Percentiles rank a stretch among this genome's conserved stretches.
Evolutionary conservation across 768 basidiomycete species (phyloP).

Genomic region (Boletus sp.): DNA sequence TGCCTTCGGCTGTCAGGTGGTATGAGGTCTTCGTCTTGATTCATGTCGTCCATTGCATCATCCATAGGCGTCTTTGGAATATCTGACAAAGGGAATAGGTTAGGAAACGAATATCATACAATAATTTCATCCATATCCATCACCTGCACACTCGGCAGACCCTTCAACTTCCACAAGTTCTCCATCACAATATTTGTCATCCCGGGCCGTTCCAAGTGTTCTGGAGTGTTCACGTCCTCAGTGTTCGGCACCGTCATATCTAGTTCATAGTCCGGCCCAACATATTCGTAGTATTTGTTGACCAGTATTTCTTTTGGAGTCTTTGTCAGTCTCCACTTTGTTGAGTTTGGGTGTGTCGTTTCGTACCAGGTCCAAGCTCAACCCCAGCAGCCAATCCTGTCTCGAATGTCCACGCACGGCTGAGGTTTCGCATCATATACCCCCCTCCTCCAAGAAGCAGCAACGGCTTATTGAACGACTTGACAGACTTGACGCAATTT

Average conservation of each 20-base stretch:
- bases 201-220: slow-evolving; percentile 82
- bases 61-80: slow-evolving; percentile 85
- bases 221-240: slow-evolving; percentile 90
- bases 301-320: slow-evolving; percentile 83
- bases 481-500: slow-evolving; percentile 95
- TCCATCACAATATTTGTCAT: slow-evolving; percentile 91
- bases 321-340: slow-evolving; percentile 2
- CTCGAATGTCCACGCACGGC: slow-evolving; percentile 96
- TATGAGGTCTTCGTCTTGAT: slow-evolving; percentile 79
- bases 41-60: slow-evolving; percentile 73
- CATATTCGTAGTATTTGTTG: slow-evolving; percentile 99
- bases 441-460: slow-evolving; percentile 94
- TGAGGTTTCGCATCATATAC: slow-evolving; percentile 98
- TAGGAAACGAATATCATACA: background rate
- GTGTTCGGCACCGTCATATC: slow-evolving; percentile 94
- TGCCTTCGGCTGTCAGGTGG: slow-evolving; percentile 75
- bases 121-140: slow-evolving; percentile 47
- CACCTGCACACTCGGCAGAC: slow-evolving; percentile 93
- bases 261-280: slow-evolving; percentile 94
- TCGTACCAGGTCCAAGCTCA: slow-evolving; percentile 77
- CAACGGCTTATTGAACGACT: slow-evolving; percentile 93
- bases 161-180: slow-evolving; percentile 78
- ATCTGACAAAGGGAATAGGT: slow-evolving; percentile 43
- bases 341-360: background rate
- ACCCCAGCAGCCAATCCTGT: slow-evolving; percentile 98